Evolutionary conservation across 768 basidiomycete species (phyloP).

Genomic region (Boletus vinaceobasis): DNA sequence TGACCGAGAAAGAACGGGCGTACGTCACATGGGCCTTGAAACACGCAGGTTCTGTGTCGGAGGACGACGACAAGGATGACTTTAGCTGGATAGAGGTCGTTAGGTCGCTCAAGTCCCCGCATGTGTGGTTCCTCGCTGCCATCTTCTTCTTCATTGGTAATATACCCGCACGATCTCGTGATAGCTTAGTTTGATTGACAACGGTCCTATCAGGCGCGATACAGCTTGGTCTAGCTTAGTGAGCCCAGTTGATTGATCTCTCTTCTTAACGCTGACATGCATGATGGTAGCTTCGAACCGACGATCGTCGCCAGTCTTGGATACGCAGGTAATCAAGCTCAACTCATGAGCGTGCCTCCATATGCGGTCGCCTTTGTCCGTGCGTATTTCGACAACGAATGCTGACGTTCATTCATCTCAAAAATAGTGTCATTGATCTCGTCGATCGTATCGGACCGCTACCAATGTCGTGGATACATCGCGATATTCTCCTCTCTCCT

Average conservation of each 20-base stretch:
- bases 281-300: constrained; percentile 57
- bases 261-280: constrained; percentile 35
- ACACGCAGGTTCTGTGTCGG: constrained; percentile 30
- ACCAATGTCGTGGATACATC: constrained; percentile 47
- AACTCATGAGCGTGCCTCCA: constrained; percentile 55
- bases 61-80: constrained; percentile 41
- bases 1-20: constrained; percentile 46
- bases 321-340: constrained; percentile 48
- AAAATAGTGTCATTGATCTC: constrained; percentile 35
- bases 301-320: constrained; percentile 66
- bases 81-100: constrained; percentile 60
- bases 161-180: constrained; percentile 6
- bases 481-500: constrained; percentile 43
- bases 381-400: constrained; percentile 22
- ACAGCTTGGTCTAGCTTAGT: constrained; percentile 23
- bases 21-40: constrained; percentile 38
- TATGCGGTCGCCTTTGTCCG: constrained; percentile 47
- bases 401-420: not conserved
- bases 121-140: constrained; percentile 50
- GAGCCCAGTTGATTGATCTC: not conserved
- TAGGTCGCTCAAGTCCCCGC: constrained; percentile 47
- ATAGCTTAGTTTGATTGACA: not conserved
- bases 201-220: constrained; percentile 14
- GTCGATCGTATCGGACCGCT: constrained; percentile 53
- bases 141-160: constrained; percentile 53